phyloP scores from a whole-genome alignment of 2,329 filamentous ascomycete species.

The Fusarium redolens region DNA sequence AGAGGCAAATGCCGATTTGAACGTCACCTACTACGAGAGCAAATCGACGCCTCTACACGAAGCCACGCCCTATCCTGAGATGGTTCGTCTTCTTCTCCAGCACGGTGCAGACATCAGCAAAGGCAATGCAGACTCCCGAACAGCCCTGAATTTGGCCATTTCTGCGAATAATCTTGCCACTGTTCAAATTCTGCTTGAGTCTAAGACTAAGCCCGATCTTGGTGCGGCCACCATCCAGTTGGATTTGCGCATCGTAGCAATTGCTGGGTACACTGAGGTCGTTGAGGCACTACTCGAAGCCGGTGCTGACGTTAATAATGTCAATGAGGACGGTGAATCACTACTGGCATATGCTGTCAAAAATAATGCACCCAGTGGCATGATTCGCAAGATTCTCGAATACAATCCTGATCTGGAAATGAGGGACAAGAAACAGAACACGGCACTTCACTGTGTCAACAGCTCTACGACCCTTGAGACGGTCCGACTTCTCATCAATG shows the following conservation, averaged over 20 bases:
- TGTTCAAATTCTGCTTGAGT: not conserved
- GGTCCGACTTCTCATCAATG: constrained; percentile 5
- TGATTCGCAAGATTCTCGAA: constrained; percentile 10
- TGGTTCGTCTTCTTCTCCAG: not conserved
- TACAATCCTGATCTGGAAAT: constrained; percentile 4
- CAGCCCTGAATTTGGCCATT: not conserved
- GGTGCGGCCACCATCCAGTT: rapidly evolving
- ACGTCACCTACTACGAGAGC: rapidly evolving
- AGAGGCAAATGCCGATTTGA: not conserved
- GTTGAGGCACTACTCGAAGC: constrained; percentile 4
- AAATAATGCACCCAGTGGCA: not conserved
- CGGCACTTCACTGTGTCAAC: constrained; percentile 1
- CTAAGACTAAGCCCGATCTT: not conserved
- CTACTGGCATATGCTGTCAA: not conserved
- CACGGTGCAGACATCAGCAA: not conserved
- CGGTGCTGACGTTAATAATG: constrained; percentile 2
- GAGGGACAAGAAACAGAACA: not conserved
- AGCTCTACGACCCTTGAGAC: not conserved
- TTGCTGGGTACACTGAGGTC: rapidly evolving
- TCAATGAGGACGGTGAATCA: not conserved
- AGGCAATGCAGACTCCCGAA: not conserved
- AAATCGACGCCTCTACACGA: not conserved
- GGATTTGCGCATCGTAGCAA: not conserved
- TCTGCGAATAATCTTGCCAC: rapidly evolving
- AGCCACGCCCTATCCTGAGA: rapidly evolving